A percentile compares a stretch with the other conserved stretches of the same genome.
Conservation (phyloP, 257 asterid species). For the Dorcoceras hygrometricum region DNA sequence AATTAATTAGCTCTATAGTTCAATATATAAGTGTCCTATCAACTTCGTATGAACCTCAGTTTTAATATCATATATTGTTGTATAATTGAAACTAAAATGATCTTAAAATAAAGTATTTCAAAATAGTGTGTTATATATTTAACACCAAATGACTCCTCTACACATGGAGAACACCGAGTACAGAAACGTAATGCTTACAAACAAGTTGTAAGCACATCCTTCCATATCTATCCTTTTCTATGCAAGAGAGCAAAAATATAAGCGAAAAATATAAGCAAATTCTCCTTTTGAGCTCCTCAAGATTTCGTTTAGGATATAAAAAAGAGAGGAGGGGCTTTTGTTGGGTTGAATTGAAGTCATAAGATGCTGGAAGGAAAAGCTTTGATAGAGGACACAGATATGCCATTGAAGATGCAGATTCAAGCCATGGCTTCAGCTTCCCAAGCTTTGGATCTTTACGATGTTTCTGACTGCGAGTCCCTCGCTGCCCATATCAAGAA, state of each 20-base stretch:
- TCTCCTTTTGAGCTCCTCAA: constrained; percentile 10
- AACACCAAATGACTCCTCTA: constrained; percentile 21
- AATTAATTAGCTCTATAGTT: too few relatives aligned
- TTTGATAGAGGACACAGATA: constrained; percentile 58
- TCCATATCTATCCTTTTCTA: not conserved
- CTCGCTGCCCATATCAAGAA: constrained; percentile 56
- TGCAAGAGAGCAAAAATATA: not conserved
- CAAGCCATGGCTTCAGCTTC: constrained; percentile 86
- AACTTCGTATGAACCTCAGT: too few relatives aligned
- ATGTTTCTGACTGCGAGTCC: constrained; percentile 67
- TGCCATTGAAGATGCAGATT: constrained; percentile 91
- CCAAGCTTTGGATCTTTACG: constrained; percentile 81
- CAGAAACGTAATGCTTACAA: constrained; percentile 14
- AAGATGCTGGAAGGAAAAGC: constrained; percentile 60
- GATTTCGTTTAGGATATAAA: constrained; percentile 6
- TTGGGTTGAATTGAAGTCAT: not conserved
- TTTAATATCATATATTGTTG: too few relatives aligned
- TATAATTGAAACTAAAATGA: too few relatives aligned
- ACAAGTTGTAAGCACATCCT: not conserved
- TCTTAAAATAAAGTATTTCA: too few relatives aligned
- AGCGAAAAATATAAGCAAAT: not conserved
- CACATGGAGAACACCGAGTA: constrained; percentile 33
- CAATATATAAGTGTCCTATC: too few relatives aligned
- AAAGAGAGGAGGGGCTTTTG: not conserved
- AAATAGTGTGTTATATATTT: too few relatives aligned